These are phyloP conservation scores for Hydnomerulius pinastri DNA, from an alignment of 768 basidiomycete species.

Conservation along the genomic window DNA sequence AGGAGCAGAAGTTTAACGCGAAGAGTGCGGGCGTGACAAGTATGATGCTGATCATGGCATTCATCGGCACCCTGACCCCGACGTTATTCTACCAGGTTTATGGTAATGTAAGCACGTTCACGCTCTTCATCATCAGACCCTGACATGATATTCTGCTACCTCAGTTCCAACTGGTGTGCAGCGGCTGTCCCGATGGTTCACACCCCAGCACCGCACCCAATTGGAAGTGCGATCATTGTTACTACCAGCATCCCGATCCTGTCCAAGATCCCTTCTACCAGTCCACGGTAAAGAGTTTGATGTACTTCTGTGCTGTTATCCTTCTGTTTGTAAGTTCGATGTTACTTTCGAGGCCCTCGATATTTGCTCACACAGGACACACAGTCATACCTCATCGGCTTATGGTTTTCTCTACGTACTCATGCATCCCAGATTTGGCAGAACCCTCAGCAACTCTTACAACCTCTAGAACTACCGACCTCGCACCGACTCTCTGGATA, in stretches of 20 bases:
- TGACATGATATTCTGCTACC: constrained; percentile 17
- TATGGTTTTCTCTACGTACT: constrained; percentile 98
- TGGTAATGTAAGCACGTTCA: constrained; percentile 73
- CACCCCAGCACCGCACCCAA: constrained; percentile 26
- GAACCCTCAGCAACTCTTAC: constrained; percentile 85
- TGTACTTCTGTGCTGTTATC: constrained; percentile 94
- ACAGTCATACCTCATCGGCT: constrained; percentile 93
- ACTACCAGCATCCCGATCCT: constrained; percentile 93
- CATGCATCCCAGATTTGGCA: constrained; percentile 99
- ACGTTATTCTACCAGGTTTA: constrained; percentile 98
- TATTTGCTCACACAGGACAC: constrained; percentile 5
- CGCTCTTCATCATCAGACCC: neutral
- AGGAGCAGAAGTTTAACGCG: constrained; percentile 99
- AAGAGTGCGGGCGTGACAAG: constrained; percentile 98
- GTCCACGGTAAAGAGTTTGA: constrained; percentile 89
- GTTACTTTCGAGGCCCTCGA: neutral
- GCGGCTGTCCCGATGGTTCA: constrained; percentile 61
- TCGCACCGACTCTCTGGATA: constrained; percentile 62
- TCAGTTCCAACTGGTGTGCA: constrained; percentile 87
- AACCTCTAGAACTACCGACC: constrained; percentile 60
- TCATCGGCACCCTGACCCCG: constrained; percentile 93
- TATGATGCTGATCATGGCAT: constrained; percentile 99
- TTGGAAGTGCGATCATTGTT: constrained; percentile 92
- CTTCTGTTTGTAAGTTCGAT: constrained; percentile 75
- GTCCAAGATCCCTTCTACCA: constrained; percentile 96